phyloP scores from a whole-genome alignment of 331 rosid genomes.

The Rosa hybrid region DNA sequence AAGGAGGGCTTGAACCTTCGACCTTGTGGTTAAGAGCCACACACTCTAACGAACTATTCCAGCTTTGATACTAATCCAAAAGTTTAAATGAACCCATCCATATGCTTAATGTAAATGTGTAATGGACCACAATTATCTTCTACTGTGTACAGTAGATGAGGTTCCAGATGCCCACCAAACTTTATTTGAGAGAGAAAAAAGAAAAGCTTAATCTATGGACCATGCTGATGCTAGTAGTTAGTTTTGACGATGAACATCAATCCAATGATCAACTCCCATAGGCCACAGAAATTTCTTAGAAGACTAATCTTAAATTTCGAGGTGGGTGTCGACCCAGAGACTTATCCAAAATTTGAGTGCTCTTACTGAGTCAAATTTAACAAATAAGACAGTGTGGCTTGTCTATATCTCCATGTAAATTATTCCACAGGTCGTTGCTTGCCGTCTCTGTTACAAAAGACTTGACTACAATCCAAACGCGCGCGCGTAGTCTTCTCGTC shows the following conservation, averaged over 20 bases:
- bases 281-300: background rate
- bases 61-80: background rate
- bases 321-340: constrained; percentile 8
- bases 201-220: background rate
- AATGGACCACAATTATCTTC: background rate
- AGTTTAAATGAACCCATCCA: background rate
- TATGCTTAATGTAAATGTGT: background rate
- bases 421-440: background rate
- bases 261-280: background rate
- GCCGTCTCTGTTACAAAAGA: background rate
- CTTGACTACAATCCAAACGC: constrained; percentile 18
- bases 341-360: background rate
- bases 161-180: background rate
- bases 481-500: constrained; percentile 9
- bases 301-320: background rate
- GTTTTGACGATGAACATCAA: background rate
- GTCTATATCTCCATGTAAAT: background rate
- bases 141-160: background rate
- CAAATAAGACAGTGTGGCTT: background rate
- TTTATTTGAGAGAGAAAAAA: background rate
- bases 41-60: constrained; percentile 58
- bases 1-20: constrained; percentile 20
- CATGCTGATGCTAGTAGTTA: background rate
- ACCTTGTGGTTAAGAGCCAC: constrained; percentile 61
- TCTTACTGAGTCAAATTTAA: constrained; percentile 25